Evolutionary conservation across 2,329 filamentous ascomycete genomes (phyloP).

Genomic region (Beauveria brongniartii): DNA sequence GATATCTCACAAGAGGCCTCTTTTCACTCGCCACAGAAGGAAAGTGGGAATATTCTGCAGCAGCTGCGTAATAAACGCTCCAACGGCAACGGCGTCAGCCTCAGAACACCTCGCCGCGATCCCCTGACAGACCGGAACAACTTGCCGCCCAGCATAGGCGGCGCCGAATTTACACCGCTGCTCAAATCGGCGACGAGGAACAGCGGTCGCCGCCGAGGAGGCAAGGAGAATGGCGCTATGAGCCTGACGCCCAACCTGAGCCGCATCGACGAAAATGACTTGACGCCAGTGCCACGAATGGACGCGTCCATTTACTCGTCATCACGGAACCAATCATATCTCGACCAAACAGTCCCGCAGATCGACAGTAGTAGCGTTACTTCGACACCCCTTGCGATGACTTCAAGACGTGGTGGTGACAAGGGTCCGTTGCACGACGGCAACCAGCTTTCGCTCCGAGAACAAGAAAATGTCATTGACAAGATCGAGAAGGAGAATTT

Average conservation of each 20-base stretch:
- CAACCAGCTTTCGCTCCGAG: slow-evolving; percentile 82
- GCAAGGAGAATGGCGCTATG: slow-evolving; percentile 53
- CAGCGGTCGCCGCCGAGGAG: slow-evolving; percentile 57
- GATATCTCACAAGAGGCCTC: slow-evolving; percentile 84
- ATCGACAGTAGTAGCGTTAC: slow-evolving; percentile 71
- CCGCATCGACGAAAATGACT: slow-evolving; percentile 61
- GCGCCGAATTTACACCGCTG: slow-evolving; percentile 86
- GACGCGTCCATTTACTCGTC: slow-evolving; percentile 65
- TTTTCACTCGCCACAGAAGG: slow-evolving; percentile 70
- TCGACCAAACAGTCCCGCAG: slow-evolving; percentile 66
- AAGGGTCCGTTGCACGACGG: slow-evolving; percentile 71
- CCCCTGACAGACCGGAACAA: slow-evolving; percentile 66
- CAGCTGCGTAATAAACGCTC: slow-evolving; percentile 61
- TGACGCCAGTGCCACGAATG: slow-evolving; percentile 64
- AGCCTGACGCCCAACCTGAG: slow-evolving; percentile 62
- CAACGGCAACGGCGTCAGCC: slow-evolving; percentile 43
- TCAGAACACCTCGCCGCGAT: slow-evolving; percentile 69
- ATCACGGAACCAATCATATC: slow-evolving; percentile 55
- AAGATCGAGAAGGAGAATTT: slow-evolving; percentile 99
- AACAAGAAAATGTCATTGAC: slow-evolving; percentile 93
- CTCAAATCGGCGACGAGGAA: slow-evolving; percentile 72
- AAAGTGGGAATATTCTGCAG: slow-evolving; percentile 57
- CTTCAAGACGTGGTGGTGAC: slow-evolving; percentile 52
- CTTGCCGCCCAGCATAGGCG: slow-evolving; percentile 54
- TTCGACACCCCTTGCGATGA: slow-evolving; percentile 70